These are phyloP conservation scores for Ilex asprella DNA, from an alignment of 257 asterid genomes.

Conservation along the genomic window DNA sequence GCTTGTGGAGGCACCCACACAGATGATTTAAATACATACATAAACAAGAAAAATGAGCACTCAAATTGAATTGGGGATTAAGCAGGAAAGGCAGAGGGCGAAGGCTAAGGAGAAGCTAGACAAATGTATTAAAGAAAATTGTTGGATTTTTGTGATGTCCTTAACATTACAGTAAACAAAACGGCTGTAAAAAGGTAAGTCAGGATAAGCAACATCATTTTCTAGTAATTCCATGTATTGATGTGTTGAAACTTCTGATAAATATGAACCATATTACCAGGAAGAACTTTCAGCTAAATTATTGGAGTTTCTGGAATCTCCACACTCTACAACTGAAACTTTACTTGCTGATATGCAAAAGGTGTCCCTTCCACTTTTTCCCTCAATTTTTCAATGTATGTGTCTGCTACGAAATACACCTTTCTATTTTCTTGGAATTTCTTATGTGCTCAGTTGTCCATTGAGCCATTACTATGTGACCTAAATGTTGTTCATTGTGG, in stretches of 20 bases:
- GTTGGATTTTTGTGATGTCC: conserved; percentile 1
- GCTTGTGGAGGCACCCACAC: too few relatives aligned
- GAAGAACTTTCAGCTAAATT: not conserved
- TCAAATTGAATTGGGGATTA: not conserved
- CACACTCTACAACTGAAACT: conserved; percentile 70
- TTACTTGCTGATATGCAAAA: conserved; percentile 79
- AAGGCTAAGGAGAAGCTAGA: not conserved
- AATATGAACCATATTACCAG: not conserved
- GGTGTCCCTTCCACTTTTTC: conserved; percentile 17
- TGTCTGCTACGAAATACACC: too few relatives aligned
- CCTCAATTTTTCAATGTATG: too few relatives aligned
- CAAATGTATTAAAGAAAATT: not conserved
- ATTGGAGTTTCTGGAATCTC: conserved; percentile 76
- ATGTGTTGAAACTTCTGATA: not conserved
- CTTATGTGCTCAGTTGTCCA: too few relatives aligned
- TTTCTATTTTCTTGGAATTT: not conserved
- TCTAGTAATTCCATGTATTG: not conserved
- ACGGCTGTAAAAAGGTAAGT: not conserved
- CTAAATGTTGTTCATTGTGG: conserved; percentile 1
- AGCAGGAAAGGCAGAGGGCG: conserved; percentile 1
- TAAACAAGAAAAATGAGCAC: too few relatives aligned
- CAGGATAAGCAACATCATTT: not conserved
- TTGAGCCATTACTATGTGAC: conserved; percentile 8
- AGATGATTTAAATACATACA: too few relatives aligned
- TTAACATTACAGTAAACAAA: not conserved